Base-by-base conservation (phyloP, 306 rosid species). In the Chamaecrista fasciculata region DNA sequence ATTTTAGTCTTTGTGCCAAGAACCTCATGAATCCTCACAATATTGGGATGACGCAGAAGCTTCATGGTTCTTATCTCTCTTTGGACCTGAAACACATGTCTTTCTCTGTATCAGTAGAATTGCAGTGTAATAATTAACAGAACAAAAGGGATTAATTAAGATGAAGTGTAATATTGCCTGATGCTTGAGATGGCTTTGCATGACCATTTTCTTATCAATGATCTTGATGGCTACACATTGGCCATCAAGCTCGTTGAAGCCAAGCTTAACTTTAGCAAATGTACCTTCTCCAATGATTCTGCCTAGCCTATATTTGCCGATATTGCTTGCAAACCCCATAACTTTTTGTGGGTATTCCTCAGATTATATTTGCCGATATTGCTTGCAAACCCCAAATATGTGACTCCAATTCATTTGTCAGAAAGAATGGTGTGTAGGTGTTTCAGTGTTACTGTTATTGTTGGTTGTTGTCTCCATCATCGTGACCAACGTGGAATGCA, bases 31-130 rank as follows among this genome's bases (percentile, higher is more conserved):
- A 91, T 86, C 60, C 85, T 82, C 18, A 87, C 95, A 33, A 91
- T 82, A 78, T 86, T 91, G 60, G 90, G 86, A 73, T 91, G 97
- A 53, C 86, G 73, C 21, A 91, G 78, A 70, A 86, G 86, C 79
- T 84, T 91, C 97, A 91, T 91, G 51, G 92, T 84, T 70, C 86
- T 84, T 49, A 91, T 91, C 76, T 91, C 97, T 75, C 95, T 84
- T 73, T 87, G 76, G 18, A 91, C 97, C 97, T 87, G 92, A 82
- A 79, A 82, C n/a, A n/a, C n/a, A n/a, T 8, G 28, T 70, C 21
- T 5, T 20, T 47, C 16, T 25, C 49, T n/a, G 33, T 1, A 49
- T 46, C 26, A 56, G 23, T 63, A 67, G 20, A 75, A 50, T 2
- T 47, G 28, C 11, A 6, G 44, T 2, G 15, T 23, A 31, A 44